These are phyloP conservation scores for Auriscalpium microsporum DNA, from an alignment of 768 basidiomycete genomes.

Conservation along the genomic window DNA sequence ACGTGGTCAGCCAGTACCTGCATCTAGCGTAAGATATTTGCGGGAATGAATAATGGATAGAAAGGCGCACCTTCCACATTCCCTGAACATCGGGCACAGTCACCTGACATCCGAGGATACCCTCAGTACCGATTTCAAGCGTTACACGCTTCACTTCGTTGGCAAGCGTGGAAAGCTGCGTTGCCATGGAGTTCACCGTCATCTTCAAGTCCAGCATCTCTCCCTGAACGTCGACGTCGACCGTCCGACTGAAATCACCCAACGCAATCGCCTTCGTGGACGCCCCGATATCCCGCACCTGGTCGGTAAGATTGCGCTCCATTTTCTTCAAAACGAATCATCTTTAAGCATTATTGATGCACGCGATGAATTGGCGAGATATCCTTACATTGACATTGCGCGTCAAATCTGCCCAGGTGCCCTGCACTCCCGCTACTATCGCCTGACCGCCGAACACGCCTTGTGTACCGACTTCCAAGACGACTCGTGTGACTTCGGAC, in stretches of 20 bases:
- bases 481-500: constrained; percentile 70
- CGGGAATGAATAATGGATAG: background rate
- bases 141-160: constrained; percentile 90
- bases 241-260: constrained; percentile 76
- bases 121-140: constrained; percentile 87
- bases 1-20: constrained; percentile 70
- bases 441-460: constrained; percentile 87
- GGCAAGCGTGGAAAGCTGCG: constrained; percentile 61
- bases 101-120: constrained; percentile 91
- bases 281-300: constrained; percentile 88
- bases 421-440: constrained; percentile 77
- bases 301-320: constrained; percentile 77
- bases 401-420: constrained; percentile 85
- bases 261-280: constrained; percentile 70
- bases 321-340: constrained; percentile 49
- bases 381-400: constrained; percentile 71
- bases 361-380: background rate
- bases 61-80: constrained; percentile 72
- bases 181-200: constrained; percentile 74
- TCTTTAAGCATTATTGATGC: background rate
- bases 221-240: constrained; percentile 88
- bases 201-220: constrained; percentile 86
- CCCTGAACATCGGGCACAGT: constrained; percentile 85
- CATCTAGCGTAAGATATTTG: background rate
- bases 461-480: constrained; percentile 80